A percentile compares a stretch with the other conserved stretches of the same genome.
Conservation (phyloP, 2,329 filamentous ascomycete species). For the Neobulgaria alba region DNA sequence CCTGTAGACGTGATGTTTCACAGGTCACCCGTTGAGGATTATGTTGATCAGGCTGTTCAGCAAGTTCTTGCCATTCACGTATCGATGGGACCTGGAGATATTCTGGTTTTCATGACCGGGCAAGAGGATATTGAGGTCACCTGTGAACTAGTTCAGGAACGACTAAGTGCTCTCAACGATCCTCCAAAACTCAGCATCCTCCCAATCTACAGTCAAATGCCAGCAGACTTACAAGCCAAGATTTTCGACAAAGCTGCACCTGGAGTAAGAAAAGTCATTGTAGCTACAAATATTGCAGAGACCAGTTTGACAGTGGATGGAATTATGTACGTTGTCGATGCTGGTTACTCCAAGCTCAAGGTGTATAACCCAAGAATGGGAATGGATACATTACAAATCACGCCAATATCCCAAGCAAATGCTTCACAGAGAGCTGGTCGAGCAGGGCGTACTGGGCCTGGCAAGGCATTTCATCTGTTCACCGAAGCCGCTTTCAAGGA, state of each 20-base stretch:
- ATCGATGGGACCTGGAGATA: constrained; percentile 86
- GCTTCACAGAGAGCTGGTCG: constrained; percentile 87
- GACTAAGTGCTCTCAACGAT: constrained; percentile 82
- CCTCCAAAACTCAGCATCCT: constrained; percentile 90
- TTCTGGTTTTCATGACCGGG: constrained; percentile 98
- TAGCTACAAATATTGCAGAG: constrained; percentile 97
- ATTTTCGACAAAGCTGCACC: constrained; percentile 90
- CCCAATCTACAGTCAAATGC: constrained; percentile 99
- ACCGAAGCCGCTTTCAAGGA: constrained; percentile 94
- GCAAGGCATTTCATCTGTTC: constrained; percentile 88
- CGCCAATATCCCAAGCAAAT: constrained; percentile 94
- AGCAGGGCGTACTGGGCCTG: constrained; percentile 87
- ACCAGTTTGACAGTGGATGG: constrained; percentile 96
- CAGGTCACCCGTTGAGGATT: constrained; percentile 90
- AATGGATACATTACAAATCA: constrained; percentile 98
- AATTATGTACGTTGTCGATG: constrained; percentile 98
- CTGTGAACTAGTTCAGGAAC: constrained; percentile 83
- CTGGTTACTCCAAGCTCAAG: constrained; percentile 93
- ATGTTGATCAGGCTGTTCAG: constrained; percentile 93
- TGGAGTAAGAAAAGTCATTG: constrained; percentile 92
- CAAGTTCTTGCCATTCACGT: constrained; percentile 95
- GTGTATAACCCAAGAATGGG: constrained; percentile 99
- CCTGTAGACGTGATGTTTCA: constrained; percentile 96
- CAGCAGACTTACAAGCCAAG: constrained; percentile 91
- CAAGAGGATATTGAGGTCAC: constrained; percentile 98